Percentiles rank a stretch among this genome's conserved stretches.
These are phyloP conservation scores for Lineolata rhizophorae DNA, from an alignment of 495 filamentous ascomycete genomes.

Conservation along the genomic window DNA sequence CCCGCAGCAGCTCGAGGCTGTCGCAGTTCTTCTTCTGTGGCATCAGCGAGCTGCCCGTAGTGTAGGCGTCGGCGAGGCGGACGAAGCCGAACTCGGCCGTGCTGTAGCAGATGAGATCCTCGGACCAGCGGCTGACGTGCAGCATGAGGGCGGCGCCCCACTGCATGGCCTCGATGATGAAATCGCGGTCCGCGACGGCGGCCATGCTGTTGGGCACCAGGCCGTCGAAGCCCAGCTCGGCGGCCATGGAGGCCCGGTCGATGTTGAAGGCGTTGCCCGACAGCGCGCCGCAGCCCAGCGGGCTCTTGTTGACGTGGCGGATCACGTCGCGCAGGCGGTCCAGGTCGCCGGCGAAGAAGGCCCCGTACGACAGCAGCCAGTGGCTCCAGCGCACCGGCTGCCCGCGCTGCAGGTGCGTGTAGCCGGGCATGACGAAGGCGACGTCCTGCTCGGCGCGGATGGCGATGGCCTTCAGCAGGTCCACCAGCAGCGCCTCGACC, in stretches of 20 bases:
- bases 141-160: constrained; percentile 72
- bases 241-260: constrained; percentile 70
- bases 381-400: constrained; percentile 81
- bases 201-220: constrained; percentile 69
- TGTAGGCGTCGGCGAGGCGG: constrained; percentile 64
- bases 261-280: constrained; percentile 86
- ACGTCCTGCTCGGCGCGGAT: constrained; percentile 61
- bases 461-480: constrained; percentile 50
- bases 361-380: constrained; percentile 63
- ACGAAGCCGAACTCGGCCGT: constrained; percentile 68
- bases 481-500: constrained; percentile 45
- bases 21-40: constrained; percentile 76
- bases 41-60: constrained; percentile 70
- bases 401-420: constrained; percentile 83
- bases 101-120: constrained; percentile 81
- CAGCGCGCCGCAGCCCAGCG: constrained; percentile 68
- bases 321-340: constrained; percentile 57
- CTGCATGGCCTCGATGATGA: constrained; percentile 76
- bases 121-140: constrained; percentile 69
- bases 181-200: constrained; percentile 70
- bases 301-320: constrained; percentile 51
- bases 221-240: constrained; percentile 72
- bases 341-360: constrained; percentile 55
- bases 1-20: constrained; percentile 66
- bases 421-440: constrained; percentile 38